Percentiles rank a stretch among this genome's conserved stretches.
Evolutionary conservation across 1,284 basidiomycete species (phyloP).

Genomic region (Mycocalia duriaeana): DNA sequence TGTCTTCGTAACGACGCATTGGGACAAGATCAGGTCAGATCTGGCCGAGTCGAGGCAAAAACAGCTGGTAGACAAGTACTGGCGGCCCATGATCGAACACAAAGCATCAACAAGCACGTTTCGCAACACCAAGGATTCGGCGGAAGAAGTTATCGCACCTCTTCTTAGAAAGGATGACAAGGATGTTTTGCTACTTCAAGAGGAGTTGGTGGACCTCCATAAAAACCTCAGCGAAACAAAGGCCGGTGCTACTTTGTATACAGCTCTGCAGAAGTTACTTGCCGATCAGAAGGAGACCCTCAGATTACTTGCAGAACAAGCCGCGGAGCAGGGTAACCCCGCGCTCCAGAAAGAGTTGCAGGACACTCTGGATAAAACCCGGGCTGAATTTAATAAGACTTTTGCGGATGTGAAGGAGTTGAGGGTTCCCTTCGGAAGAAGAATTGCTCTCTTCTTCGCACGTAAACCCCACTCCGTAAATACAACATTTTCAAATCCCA

Average conservation of each 20-base stretch:
- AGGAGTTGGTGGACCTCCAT: slow-evolving; percentile 4
- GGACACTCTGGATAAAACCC: slow-evolving; percentile 13
- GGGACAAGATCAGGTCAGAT: neutral
- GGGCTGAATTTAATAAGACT: slow-evolving; percentile 10
- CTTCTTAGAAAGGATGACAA: neutral
- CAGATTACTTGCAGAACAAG: slow-evolving; percentile 3
- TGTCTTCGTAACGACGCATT: slow-evolving; percentile 5
- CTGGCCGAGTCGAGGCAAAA: neutral
- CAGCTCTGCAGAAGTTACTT: slow-evolving; percentile 1
- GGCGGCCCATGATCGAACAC: slow-evolving; percentile 2
- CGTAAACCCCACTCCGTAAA: slow-evolving; percentile 8
- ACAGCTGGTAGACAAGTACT: neutral
- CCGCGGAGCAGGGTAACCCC: slow-evolving; percentile 8
- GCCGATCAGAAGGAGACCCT: slow-evolving; percentile 1
- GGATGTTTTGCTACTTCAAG: slow-evolving; percentile 1
- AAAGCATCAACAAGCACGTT: neutral
- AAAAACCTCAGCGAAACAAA: slow-evolving; percentile 1
- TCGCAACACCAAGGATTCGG: neutral
- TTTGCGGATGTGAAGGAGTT: slow-evolving; percentile 12
- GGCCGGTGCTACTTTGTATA: slow-evolving; percentile 2
- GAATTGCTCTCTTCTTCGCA: slow-evolving; percentile 12
- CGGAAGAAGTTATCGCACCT: neutral
- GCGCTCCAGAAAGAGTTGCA: slow-evolving; percentile 9
- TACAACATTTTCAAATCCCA: neutral
- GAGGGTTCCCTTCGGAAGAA: slow-evolving; percentile 13